Percentiles rank a stretch among this genome's conserved stretches.
Evolutionary conservation across 192 early-diverging fungal genomes (phyloP).

Genomic region (Radiomyces spectabilis): DNA sequence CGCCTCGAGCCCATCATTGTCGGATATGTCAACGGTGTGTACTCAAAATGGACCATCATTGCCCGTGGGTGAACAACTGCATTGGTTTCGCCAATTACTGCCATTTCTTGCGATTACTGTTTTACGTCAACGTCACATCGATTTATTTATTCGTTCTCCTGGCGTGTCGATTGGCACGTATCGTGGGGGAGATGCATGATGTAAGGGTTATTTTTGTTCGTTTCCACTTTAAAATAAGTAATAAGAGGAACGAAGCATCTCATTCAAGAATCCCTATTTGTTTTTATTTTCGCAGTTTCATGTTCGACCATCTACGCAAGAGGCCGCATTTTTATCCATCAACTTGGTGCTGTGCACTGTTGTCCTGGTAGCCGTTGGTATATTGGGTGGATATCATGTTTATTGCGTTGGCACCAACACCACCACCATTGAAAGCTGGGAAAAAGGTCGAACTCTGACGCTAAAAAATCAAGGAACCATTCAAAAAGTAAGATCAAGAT

Average conservation of each 20-base stretch:
- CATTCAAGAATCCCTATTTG: not conserved
- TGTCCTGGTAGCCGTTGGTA: slow-evolving; percentile 62
- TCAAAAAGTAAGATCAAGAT: slow-evolving; percentile 30
- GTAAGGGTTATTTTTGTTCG: not conserved
- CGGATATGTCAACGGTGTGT: slow-evolving; percentile 70
- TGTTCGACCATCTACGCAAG: slow-evolving; percentile 11
- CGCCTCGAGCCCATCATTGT: slow-evolving; percentile 78
- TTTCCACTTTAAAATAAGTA: not conserved
- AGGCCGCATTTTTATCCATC: slow-evolving; percentile 66
- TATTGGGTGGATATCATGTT: slow-evolving; percentile 62
- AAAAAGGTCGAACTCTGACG: slow-evolving; percentile 59
- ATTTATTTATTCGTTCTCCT: slow-evolving; percentile 49
- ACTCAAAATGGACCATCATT: slow-evolving; percentile 89
- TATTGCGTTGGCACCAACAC: slow-evolving; percentile 64
- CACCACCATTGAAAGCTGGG: slow-evolving; percentile 81
- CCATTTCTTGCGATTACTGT: slow-evolving; percentile 78
- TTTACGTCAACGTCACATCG: slow-evolving; percentile 57
- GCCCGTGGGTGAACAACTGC: slow-evolving; percentile 90
- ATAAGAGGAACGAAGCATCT: not conserved
- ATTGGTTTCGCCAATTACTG: slow-evolving; percentile 69
- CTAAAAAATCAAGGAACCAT: slow-evolving; percentile 58
- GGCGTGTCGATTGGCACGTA: slow-evolving; percentile 39
- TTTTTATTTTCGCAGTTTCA: slow-evolving; percentile 1
- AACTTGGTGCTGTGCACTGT: slow-evolving; percentile 63
- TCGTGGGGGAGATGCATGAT: slow-evolving; percentile 23